These are phyloP conservation scores for Aspergillus cejpii DNA, from an alignment of 2,329 filamentous ascomycete genomes.

Conservation along the genomic window DNA sequence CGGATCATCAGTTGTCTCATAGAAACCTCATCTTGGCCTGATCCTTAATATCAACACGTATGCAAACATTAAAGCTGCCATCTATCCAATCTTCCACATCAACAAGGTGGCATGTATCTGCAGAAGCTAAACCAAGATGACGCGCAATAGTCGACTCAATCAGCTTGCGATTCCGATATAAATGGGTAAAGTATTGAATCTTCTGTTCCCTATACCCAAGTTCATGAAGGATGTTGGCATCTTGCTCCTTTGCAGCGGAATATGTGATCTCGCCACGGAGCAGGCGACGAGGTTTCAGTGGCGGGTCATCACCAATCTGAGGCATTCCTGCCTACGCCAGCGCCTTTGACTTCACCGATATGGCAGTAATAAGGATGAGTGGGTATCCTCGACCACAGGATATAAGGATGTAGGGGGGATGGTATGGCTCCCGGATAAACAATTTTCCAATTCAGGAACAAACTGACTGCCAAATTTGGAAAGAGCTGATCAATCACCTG, in stretches of 20 bases:
- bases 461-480: too few relatives aligned
- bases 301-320: not conserved
- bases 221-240: conserved; percentile 20
- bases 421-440: too few relatives aligned
- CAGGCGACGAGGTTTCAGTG: conserved; percentile 3
- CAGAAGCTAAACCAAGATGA: conserved; percentile 18
- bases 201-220: conserved; percentile 16
- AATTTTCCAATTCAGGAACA: too few relatives aligned
- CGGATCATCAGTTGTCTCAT: conserved; percentile 10
- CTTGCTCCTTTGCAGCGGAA: conserved; percentile 13
- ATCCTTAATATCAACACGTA: conserved; percentile 17
- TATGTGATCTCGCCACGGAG: conserved; percentile 20
- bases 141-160: conserved; percentile 17
- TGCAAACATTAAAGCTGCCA: conserved; percentile 27
- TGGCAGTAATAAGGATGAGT: too few relatives aligned
- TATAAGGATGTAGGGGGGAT: too few relatives aligned
- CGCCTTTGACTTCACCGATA: too few relatives aligned
- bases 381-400: too few relatives aligned
- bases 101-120: conserved; percentile 14
- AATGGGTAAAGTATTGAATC: conserved; percentile 9
- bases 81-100: conserved; percentile 21
- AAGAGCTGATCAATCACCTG: too few relatives aligned
- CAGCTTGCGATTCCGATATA: conserved; percentile 2
- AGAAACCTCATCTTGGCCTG: not conserved
- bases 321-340: not conserved